Evolutionary conservation across 345 rosid species (phyloP).

Genomic region (Murraya paniculata): DNA sequence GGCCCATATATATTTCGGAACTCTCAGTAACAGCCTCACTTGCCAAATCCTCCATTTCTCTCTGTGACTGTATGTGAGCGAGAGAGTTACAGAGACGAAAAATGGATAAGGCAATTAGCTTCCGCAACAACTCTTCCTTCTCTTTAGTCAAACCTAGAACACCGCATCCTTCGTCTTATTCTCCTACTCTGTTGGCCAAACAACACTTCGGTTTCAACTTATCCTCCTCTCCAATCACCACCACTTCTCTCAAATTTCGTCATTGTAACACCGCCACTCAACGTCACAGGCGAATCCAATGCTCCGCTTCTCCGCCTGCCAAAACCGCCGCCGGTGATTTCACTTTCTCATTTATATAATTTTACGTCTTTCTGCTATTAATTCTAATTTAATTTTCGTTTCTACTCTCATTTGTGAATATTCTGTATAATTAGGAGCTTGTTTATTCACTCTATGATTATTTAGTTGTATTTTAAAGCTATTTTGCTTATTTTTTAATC

Average conservation of each 20-base stretch:
- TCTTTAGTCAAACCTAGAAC: slow-evolving; percentile 29
- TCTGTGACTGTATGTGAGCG: neutral
- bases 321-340: slow-evolving; percentile 55
- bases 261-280: slow-evolving; percentile 18
- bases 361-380: neutral
- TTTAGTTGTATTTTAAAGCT: neutral
- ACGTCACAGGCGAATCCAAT: slow-evolving; percentile 41
- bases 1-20: neutral
- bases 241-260: slow-evolving; percentile 40
- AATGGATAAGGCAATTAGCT: slow-evolving; percentile 61
- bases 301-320: slow-evolving; percentile 63
- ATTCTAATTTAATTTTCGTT: neutral
- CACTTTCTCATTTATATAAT: neutral
- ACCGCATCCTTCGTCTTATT: slow-evolving; percentile 5
- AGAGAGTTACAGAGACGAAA: slow-evolving; percentile 19
- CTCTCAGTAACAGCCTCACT: slow-evolving; percentile 33
- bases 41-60: slow-evolving; percentile 34
- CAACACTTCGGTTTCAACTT: slow-evolving; percentile 45
- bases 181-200: slow-evolving; percentile 32
- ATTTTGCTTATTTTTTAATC: neutral
- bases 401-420: neutral
- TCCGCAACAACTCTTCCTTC: slow-evolving; percentile 37
- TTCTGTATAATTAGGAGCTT: neutral
- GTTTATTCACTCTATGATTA: neutral
- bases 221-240: slow-evolving; percentile 32